Conservation (phyloP, 2,329 filamentous ascomycete species). For the Ceratocystis eucalypticola region DNA sequence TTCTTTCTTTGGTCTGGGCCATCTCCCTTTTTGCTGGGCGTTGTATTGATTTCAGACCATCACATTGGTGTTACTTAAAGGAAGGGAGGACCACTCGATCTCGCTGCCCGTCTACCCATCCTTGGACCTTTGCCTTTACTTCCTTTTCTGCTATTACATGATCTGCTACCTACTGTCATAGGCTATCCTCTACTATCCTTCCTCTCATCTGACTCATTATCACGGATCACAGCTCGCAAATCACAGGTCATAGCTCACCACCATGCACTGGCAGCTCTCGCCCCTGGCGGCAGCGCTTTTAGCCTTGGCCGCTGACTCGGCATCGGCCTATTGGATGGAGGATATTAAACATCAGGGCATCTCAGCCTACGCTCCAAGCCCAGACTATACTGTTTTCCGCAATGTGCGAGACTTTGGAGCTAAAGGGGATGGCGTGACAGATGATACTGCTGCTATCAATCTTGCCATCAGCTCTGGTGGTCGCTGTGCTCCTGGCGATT, state of each 20-base stretch:
- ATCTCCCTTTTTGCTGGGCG: background rate
- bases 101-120: background rate
- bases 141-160: background rate
- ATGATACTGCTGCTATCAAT: conserved; percentile 29
- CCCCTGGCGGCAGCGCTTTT: background rate
- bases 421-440: conserved; percentile 27
- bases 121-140: background rate
- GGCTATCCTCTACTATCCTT: too few species aligned
- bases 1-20: background rate
- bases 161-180: background rate
- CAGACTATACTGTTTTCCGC: conserved; percentile 32
- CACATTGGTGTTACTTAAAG: background rate
- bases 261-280: conserved; percentile 1
- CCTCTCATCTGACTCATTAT: too few species aligned
- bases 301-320: background rate
- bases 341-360: conserved; percentile 34
- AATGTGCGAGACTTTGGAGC: conserved; percentile 36
- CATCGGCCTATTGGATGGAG: conserved; percentile 31
- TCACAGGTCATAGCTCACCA: background rate
- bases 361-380: conserved; percentile 33
- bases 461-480: conserved; percentile 28
- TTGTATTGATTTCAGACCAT: background rate
- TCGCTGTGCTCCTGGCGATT: conserved; percentile 29
- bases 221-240: background rate
- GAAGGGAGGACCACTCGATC: background rate